Evolutionary conservation across 495 filamentous ascomycete genomes (phyloP).

Genomic region (Alectoria sarmentosa): DNA sequence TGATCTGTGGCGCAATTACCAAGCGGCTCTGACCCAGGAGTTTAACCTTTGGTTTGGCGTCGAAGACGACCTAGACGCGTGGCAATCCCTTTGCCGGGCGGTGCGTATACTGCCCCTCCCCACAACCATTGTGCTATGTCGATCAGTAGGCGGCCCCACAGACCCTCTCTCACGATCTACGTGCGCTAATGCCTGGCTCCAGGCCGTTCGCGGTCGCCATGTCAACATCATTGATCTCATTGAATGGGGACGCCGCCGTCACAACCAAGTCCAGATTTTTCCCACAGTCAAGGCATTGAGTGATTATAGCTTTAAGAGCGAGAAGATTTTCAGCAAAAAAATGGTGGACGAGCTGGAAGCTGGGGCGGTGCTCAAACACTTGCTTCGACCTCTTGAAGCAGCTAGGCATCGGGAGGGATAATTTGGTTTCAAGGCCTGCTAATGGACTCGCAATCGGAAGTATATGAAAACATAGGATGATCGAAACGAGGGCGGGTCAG

Average conservation of each 20-base stretch:
- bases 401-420: constrained; percentile 14
- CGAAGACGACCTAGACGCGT: constrained; percentile 25
- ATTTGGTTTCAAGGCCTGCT: constrained; percentile 7
- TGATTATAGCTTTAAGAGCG: constrained; percentile 20
- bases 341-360: constrained; percentile 18
- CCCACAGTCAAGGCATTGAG: constrained; percentile 20
- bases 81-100: constrained; percentile 30
- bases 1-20: constrained; percentile 21
- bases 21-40: constrained; percentile 24
- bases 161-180: constrained; percentile 11
- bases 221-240: constrained; percentile 28
- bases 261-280: constrained; percentile 18
- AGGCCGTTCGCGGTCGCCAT: constrained; percentile 15
- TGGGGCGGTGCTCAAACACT: constrained; percentile 21
- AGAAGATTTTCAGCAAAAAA: constrained; percentile 20
- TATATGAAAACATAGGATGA: constrained; percentile 6
- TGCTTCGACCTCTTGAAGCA: constrained; percentile 24
- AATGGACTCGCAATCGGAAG: background rate
- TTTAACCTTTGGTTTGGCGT: constrained; percentile 27
- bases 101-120: constrained; percentile 25
- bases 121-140: constrained; percentile 21
- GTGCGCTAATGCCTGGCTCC: constrained; percentile 9
- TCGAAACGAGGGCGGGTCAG: constrained; percentile 8
- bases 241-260: constrained; percentile 21
- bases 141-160: constrained; percentile 14